These are phyloP conservation scores for Melaleuca quinquenervia DNA, from an alignment of 345 rosid species.

Conservation along the genomic window DNA sequence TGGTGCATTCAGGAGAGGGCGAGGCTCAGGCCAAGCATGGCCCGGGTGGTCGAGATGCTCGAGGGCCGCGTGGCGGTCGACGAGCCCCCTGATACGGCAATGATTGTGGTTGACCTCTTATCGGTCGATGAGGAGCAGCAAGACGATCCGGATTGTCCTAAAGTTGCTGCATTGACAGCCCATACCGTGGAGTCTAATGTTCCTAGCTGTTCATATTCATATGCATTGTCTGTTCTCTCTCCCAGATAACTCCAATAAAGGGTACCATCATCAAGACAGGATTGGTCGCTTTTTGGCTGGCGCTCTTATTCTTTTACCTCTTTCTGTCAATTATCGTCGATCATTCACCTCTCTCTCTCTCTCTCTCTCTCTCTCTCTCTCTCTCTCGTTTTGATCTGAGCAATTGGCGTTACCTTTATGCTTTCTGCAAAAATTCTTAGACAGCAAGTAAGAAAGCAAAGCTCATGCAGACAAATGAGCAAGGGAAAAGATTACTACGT, in stretches of 20 bases:
- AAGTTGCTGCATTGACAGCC: conserved; percentile 7
- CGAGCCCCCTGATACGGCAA: conserved; percentile 66
- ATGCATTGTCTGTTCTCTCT: conserved; percentile 45
- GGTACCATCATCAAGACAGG: neutral
- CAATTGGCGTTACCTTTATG: neutral
- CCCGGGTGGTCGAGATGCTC: conserved; percentile 66
- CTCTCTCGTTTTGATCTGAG: neutral
- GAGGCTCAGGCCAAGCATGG: conserved; percentile 62
- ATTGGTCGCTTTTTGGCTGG: neutral
- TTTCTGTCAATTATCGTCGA: neutral
- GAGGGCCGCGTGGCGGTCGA: conserved; percentile 48
- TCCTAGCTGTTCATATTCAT: conserved; percentile 23
- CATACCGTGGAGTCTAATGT: neutral
- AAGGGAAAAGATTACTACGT: neutral
- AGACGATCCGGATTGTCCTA: neutral
- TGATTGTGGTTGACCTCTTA: conserved; percentile 58
- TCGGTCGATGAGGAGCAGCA: conserved; percentile 26
- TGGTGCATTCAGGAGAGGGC: conserved; percentile 88
- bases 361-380: neutral
- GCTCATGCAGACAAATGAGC: neutral
- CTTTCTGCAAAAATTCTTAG: neutral
- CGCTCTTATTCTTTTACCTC: neutral
- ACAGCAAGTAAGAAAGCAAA: neutral
- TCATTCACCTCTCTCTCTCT: neutral
- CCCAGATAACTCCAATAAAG: conserved; percentile 28